A percentile compares a stretch with the other conserved stretches of the same genome.
These are phyloP conservation scores for Fusarium sp. DNA, from an alignment of 2,329 filamentous ascomycete species.

Conservation along the genomic window DNA sequence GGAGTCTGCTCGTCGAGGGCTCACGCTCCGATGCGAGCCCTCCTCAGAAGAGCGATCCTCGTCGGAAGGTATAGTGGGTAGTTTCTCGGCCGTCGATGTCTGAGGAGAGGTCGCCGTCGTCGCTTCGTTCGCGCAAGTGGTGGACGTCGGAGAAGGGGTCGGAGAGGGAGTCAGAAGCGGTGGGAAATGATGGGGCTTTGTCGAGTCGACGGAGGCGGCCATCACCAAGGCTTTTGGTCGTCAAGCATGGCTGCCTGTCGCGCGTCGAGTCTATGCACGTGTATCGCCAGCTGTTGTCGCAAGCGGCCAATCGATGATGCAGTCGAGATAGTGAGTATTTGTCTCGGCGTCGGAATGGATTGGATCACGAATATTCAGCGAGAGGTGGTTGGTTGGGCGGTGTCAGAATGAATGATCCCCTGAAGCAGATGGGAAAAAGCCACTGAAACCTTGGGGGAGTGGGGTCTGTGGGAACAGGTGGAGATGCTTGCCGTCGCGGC, in stretches of 20 bases:
- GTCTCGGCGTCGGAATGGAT: neutral
- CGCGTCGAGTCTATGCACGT: neutral
- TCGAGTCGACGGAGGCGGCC: slow-evolving; percentile 41
- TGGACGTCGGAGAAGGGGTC: slow-evolving; percentile 14
- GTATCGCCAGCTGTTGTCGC: neutral
- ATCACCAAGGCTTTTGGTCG: slow-evolving; percentile 40
- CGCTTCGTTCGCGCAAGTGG: slow-evolving; percentile 23
- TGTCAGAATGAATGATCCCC: slow-evolving; percentile 36
- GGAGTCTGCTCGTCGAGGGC: slow-evolving; percentile 38
- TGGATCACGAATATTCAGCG: slow-evolving; percentile 4
- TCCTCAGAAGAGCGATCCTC: slow-evolving; percentile 48
- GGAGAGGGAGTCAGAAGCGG: slow-evolving; percentile 25
- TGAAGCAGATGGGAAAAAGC: slow-evolving; percentile 14
- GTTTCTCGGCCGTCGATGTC: neutral
- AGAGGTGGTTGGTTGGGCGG: slow-evolving; percentile 14
- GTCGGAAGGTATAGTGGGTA: slow-evolving; percentile 44
- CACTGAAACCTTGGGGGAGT: slow-evolving; percentile 35
- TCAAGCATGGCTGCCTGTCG: slow-evolving; percentile 30
- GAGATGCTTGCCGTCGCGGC: neutral
- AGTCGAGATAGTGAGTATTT: slow-evolving; percentile 1
- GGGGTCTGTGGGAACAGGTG: slow-evolving; percentile 8
- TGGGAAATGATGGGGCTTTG: slow-evolving; percentile 34
- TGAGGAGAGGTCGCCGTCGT: neutral
- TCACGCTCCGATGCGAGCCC: slow-evolving; percentile 40
- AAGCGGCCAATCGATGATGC: slow-evolving; percentile 5